Evolutionary conservation across 148 eudicot genomes (phyloP), one percentile per base, ranked within the genome.

Genomic region (Talinum fruticosum): DNA sequence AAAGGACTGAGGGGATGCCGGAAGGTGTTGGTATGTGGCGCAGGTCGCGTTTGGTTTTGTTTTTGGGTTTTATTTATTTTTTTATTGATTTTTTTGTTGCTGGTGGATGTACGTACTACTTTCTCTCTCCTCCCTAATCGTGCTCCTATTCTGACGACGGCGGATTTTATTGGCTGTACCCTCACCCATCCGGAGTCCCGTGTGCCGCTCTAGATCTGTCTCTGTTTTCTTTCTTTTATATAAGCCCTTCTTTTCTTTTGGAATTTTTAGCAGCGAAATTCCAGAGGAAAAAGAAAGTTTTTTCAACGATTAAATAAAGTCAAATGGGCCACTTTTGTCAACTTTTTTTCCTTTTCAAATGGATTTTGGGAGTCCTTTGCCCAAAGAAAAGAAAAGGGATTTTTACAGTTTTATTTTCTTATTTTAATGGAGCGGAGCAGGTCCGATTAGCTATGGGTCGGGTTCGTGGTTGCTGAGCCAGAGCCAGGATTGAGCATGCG

Each of bases 31-130:
- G 77, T 72, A 73, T 66, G 80, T 71, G 84, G 80, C 69, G 80
- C 73, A 76, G 41, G 83, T 79, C 79, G 75, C 76, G 79, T 81
- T 81, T 81, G 72, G 71, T 69, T 75, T 68, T 75, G n/a, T 28
- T 36, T 74, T 36, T 26, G 41, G 10, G 36, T 26, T 61, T 7
- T 5, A 26, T 8, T 28, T 23, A 1, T 10, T 61, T 28, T 62
- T 26, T 8, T 66, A 72, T 45, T 44, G 61, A 34, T 75, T 36
- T 75, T 49, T 16, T 28, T 33, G 21, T 37, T 36, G 14, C 30
- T 28, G 62, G 44, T 71, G 30, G 69, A 57, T 71, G 36, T 71
- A 34, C 57, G 41, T 57, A 69, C 37, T 57, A 69, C 37, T 78
- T 71, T 71, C 69, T 76, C 64, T 62, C 61, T 53, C 78, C 23